Evolutionary conservation across 192 early-diverging fungal species (phyloP).

Genomic region (Anaeromyces robustus): DNA sequence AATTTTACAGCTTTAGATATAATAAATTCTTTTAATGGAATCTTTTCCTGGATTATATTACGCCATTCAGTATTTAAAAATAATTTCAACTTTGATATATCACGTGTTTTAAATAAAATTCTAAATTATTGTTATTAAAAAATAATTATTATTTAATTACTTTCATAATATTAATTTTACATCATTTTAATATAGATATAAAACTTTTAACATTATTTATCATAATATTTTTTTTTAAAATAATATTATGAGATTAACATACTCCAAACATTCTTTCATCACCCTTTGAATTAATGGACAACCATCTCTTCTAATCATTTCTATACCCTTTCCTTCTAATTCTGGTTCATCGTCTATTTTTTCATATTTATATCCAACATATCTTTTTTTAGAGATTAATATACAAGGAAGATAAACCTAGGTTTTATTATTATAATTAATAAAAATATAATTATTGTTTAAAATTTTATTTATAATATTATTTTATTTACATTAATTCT

Average conservation of each 20-base stretch:
- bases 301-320: constrained; percentile 82
- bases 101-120: constrained; percentile 61
- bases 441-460: too few relatives aligned
- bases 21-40: constrained; percentile 63
- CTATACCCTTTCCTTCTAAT: constrained; percentile 92
- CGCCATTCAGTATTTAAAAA: constrained; percentile 56
- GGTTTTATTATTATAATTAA: not conserved
- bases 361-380: constrained; percentile 78
- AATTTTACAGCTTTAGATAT: constrained; percentile 78
- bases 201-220: too few relatives aligned
- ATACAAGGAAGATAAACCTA: constrained; percentile 77
- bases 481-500: too few relatives aligned
- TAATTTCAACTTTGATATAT: constrained; percentile 61
- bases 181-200: too few relatives aligned
- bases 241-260: too few relatives aligned
- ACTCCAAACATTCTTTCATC: constrained; percentile 59
- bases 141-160: constrained; percentile 5
- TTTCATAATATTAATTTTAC: not conserved
- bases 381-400: constrained; percentile 83
- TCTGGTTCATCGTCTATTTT: constrained; percentile 36
- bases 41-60: constrained; percentile 49
- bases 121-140: constrained; percentile 10
- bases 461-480: too few relatives aligned
- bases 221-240: too few relatives aligned
- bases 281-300: constrained; percentile 62